Base-by-base conservation (phyloP, 805 yeast genomes). In the Aciculoconidium aculeatum region DNA sequence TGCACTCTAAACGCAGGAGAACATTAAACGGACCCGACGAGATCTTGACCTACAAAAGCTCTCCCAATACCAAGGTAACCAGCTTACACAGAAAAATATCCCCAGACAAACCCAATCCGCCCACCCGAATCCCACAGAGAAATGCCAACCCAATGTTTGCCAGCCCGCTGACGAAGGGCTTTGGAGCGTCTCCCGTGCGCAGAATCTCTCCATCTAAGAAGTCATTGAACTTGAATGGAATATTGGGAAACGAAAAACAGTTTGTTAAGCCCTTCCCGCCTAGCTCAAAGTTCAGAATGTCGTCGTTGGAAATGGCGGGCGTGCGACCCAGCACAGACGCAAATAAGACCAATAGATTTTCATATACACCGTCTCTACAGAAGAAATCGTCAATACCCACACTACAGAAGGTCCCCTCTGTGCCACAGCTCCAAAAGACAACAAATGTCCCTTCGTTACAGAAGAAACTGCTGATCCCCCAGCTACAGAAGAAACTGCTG, bases 1-100 rank as follows among this genome's bases (percentile, higher is more conserved):
- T n/a, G 21, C 30, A 25, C 15, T 11, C 53, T 15, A 59, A 60
- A 26, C 47, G 62, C 30, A 53, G 68, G 38, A 41, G 67, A 27
- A 64, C 70, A 0, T 46, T 62, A 19, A 63, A 61, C 26, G 68
- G 67, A 4, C 62, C 60, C 4, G 67, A 64, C 32, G 67, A 62
- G 15, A 45, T 27, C n/a, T 21, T 30, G 14, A 26, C 30, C 15
- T 25, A 26, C 27, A 26, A 25, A 17, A 28, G 31, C 18, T 28
- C 31, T n/a, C n/a, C n/a, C n/a, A n/a, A 13, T 6, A 23, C 28
- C 28, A 17, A 26, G 17, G 13, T 26, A 26, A 7, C 13, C 28
- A 4, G 12, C 27, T 24, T 15, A 14, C 27, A 3, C 9, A 16
- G 5, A 17, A 25, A n/a, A 21, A 25, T 11, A 17, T 14, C 10